Evolutionary conservation across 78 protist species (phyloP), one percentile per base, ranked within the genome.

Genomic region (Corallochytrium limacisporum): DNA sequence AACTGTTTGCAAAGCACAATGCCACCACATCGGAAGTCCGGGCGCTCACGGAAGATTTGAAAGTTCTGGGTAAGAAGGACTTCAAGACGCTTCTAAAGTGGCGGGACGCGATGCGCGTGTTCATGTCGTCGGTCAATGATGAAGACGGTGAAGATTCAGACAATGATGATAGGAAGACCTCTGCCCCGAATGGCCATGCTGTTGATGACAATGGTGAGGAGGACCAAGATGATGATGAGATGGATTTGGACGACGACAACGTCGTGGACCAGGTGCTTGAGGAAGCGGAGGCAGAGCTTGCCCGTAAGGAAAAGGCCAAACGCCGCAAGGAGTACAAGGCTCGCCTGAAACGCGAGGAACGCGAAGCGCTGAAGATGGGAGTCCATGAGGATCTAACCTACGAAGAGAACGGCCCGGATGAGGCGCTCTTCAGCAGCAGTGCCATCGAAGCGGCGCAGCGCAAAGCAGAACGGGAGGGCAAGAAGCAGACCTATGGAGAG

Each of bases 11-110:
- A 31, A 46, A 38, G 29, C 91, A 84, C 69, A 71, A 61, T 29
- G 20, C 2, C 3, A 91, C 97, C 31, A 89, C 84, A 1, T 12
- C n/a, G 3, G 96, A 89, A 26, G 47, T 93, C 46, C 36, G 13
- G 3, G 78, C 40, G 31, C 59, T 26, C 39, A 37, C 65, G 31
- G 37, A n/a, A 22, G 95, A 93, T 65, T 38, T 88, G 9, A 40
- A 68, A 1, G 81, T 87, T 3, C 53, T 87, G 10, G 89, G 91
- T 37, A 89, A 77, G 72, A n/a, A 16, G 8, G 98, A 90, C 32
- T 77, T 88, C 24, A 49, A 62, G 38, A 32, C 10, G 0, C 37
- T 91, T 15, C 66, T 91, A 36, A 62, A 54, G 33, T 91, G 97
- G 97, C 70, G 86, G 31, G 28, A 22, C 29, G 0, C 3, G 47